These are phyloP conservation scores for Phaeomoniella chlamydospora DNA, from an alignment of 2,329 filamentous ascomycete genomes.

Conservation along the genomic window DNA sequence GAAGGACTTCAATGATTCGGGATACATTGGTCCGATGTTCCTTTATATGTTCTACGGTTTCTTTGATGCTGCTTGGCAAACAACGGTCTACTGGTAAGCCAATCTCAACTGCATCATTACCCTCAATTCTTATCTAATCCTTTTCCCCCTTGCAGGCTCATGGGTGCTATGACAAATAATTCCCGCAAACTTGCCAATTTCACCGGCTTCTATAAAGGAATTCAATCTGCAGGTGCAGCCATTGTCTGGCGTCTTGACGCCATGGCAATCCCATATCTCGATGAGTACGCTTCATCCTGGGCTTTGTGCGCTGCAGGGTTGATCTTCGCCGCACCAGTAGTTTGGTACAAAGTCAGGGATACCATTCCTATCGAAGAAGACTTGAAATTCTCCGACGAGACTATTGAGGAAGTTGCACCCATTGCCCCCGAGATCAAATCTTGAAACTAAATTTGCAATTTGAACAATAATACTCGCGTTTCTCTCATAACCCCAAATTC, in stretches of 20 bases:
- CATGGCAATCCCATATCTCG: conserved; percentile 43
- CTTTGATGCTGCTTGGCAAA: conserved; percentile 84
- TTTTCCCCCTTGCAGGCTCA: conserved; percentile 43
- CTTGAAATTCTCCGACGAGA: conserved; percentile 69
- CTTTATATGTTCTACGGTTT: conserved; percentile 84
- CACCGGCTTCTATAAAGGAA: conserved; percentile 68
- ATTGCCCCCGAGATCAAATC: conserved; percentile 1
- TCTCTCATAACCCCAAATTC: too few species aligned
- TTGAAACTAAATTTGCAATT: neutral
- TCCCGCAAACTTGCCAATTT: conserved; percentile 74
- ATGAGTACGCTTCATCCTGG: conserved; percentile 57
- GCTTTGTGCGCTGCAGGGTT: conserved; percentile 52
- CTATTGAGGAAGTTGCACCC: conserved; percentile 47
- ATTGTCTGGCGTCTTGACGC: conserved; percentile 59
- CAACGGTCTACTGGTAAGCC: conserved; percentile 67
- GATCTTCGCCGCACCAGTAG: conserved; percentile 59
- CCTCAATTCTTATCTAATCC: conserved; percentile 2
- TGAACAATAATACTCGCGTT: too few species aligned
- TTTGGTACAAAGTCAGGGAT: conserved; percentile 63
- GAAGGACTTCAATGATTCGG: conserved; percentile 51
- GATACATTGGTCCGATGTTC: conserved; percentile 69
- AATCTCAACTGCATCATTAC: neutral
- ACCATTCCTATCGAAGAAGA: conserved; percentile 63
- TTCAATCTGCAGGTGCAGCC: conserved; percentile 64
- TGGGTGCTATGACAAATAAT: conserved; percentile 78